Evolutionary conservation across 768 basidiomycete species (phyloP).

Genomic region (Naganishia antarctica): DNA sequence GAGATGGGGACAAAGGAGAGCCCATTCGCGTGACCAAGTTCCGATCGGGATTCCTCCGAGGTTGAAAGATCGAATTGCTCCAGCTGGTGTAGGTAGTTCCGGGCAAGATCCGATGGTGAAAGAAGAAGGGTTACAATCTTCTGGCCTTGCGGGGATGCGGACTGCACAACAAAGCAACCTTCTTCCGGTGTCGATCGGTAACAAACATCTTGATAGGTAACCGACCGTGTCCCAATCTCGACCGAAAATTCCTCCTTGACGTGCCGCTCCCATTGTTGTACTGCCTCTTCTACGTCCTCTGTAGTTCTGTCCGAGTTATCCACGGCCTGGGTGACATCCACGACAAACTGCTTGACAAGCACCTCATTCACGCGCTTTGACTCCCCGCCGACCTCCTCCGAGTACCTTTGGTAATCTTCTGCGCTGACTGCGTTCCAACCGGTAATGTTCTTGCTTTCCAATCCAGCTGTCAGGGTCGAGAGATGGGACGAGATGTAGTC

Average conservation of each 20-base stretch:
- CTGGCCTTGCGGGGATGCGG: background rate
- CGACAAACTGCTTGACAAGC: constrained; percentile 70
- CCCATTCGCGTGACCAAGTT: background rate
- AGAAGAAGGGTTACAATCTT: constrained; percentile 36
- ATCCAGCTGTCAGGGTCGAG: constrained; percentile 1
- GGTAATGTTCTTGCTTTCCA: constrained; percentile 6
- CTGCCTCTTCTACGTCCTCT: constrained; percentile 31
- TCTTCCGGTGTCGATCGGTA: constrained; percentile 10
- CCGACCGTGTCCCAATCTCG: constrained; percentile 33
- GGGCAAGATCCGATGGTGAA: constrained; percentile 27
- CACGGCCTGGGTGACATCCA: constrained; percentile 49
- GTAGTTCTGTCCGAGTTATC: constrained; percentile 23
- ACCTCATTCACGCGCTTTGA: constrained; percentile 41
- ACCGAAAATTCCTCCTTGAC: constrained; percentile 37
- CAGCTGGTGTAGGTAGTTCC: constrained; percentile 9
- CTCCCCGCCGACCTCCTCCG: background rate
- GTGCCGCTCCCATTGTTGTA: constrained; percentile 40
- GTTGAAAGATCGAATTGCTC: background rate
- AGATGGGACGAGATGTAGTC: constrained; percentile 14
- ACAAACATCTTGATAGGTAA: constrained; percentile 42
- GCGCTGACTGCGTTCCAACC: constrained; percentile 9
- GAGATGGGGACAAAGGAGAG: constrained; percentile 15
- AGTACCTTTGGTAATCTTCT: constrained; percentile 9
- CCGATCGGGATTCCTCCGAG: background rate
- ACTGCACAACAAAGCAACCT: background rate